Conservation (phyloP, 345 rosid species). For the Anastatica hierochuntica region DNA sequence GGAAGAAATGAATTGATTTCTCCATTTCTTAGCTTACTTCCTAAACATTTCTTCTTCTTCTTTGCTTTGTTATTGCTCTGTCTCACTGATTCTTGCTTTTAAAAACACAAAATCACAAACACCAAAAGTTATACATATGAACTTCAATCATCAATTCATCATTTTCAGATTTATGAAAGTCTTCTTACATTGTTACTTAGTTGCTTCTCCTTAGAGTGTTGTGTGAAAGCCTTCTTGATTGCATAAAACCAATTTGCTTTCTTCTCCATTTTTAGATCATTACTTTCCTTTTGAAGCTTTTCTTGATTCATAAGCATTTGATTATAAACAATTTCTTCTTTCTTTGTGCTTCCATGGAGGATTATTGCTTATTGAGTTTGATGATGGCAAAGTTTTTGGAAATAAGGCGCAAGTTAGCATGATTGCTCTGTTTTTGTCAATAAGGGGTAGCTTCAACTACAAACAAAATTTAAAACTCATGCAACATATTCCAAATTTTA, state of each 20-base stretch:
- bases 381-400: too few relatives aligned
- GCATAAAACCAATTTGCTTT: slow-evolving; percentile 92
- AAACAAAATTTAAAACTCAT: too few relatives aligned
- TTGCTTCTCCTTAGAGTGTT: slow-evolving; percentile 72
- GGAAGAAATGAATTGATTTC: too few relatives aligned
- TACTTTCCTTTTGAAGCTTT: slow-evolving; percentile 34
- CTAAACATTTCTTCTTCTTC: slow-evolving; percentile 65
- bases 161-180: slow-evolving; percentile 4
- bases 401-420: too few relatives aligned
- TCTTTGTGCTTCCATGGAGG: too few relatives aligned
- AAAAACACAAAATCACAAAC: neutral
- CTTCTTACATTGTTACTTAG: slow-evolving; percentile 43
- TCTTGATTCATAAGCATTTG: too few relatives aligned
- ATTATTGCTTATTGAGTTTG: neutral
- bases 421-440: too few relatives aligned
- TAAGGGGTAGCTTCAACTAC: too few relatives aligned
- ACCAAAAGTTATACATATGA: slow-evolving; percentile 5
- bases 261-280: slow-evolving; percentile 86
- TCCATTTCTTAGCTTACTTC: slow-evolving; percentile 38
- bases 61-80: slow-evolving; percentile 57
- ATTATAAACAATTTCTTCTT: too few relatives aligned
- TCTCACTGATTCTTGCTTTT: slow-evolving; percentile 47
- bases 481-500: too few relatives aligned
- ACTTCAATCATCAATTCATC: too few relatives aligned
- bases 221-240: slow-evolving; percentile 67